Conservation (phyloP, 495 filamentous ascomycete species). For the Daldinia vernicosa region DNA sequence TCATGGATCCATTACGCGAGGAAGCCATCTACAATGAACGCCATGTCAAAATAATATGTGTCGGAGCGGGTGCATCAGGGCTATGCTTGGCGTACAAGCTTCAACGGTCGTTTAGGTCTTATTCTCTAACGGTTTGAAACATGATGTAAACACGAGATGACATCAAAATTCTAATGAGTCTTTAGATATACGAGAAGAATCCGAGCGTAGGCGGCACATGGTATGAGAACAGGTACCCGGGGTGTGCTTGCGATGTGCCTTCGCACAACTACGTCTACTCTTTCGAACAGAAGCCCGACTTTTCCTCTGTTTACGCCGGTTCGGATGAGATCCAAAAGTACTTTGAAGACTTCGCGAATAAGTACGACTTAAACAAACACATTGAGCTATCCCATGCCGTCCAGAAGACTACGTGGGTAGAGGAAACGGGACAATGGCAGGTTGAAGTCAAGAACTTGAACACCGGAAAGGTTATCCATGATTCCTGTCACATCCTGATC, state of each 20-base stretch:
- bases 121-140: neutral
- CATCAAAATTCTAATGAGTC: neutral
- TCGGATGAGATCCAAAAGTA: constrained; percentile 58
- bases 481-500: neutral
- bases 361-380: constrained; percentile 54
- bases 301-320: constrained; percentile 55
- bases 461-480: neutral
- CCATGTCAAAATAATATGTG: neutral
- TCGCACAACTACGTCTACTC: constrained; percentile 59
- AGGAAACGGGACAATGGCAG: constrained; percentile 51
- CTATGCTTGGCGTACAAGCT: neutral
- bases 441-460: neutral
- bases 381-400: constrained; percentile 55
- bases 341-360: constrained; percentile 54
- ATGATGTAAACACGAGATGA: neutral
- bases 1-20: neutral
- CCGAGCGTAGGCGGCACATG: constrained; percentile 52
- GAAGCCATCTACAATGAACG: neutral
- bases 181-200: constrained; percentile 37
- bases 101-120: neutral
- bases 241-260: constrained; percentile 47
- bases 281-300: constrained; percentile 61
- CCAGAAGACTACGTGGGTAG: constrained; percentile 52
- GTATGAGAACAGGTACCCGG: constrained; percentile 53
- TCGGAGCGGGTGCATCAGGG: neutral